Percentiles rank a stretch among this genome's conserved stretches.
These are phyloP conservation scores for Elongisporangium anandrum DNA, from an alignment of 352 stramenopile genomes.

Conservation along the genomic window DNA sequence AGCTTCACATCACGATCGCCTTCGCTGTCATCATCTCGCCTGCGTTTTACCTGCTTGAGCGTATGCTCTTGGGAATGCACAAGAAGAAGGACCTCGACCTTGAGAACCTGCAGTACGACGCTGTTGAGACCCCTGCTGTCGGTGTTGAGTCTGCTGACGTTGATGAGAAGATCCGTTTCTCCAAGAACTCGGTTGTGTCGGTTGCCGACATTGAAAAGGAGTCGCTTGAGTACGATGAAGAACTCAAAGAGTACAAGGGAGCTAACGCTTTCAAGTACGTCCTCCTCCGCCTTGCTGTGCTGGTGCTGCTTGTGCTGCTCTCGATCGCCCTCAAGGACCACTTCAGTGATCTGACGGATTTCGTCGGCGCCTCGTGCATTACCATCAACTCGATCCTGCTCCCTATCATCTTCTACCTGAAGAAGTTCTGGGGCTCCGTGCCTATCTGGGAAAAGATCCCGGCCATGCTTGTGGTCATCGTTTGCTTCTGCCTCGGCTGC, in stretches of 20 bases:
- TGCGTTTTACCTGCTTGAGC: constrained; percentile 59
- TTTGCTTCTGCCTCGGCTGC: constrained; percentile 17
- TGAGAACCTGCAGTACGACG: constrained; percentile 12
- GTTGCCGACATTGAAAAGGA: too few relatives aligned
- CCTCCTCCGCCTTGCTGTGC: constrained; percentile 12
- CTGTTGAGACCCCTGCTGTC: constrained; percentile 7
- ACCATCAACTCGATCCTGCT: constrained; percentile 25
- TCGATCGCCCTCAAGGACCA: constrained; percentile 18
- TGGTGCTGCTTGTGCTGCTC: constrained; percentile 15
- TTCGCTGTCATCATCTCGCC: constrained; percentile 48
- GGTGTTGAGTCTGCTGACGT: constrained; percentile 5
- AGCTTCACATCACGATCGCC: constrained; percentile 41
- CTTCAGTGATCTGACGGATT: constrained; percentile 20
- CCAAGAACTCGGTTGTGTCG: too few relatives aligned
- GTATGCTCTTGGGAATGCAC: constrained; percentile 62
- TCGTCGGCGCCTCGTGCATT: constrained; percentile 19
- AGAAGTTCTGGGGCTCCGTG: constrained; percentile 23
- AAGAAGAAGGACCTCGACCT: constrained; percentile 18
- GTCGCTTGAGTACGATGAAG: too few relatives aligned
- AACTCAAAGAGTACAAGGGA: constrained; percentile 17
- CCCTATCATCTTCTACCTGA: constrained; percentile 33
- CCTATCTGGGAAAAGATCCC: constrained; percentile 27
- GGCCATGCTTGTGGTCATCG: constrained; percentile 15
- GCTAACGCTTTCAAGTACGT: constrained; percentile 21
- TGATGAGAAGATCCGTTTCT: constrained; percentile 12